Base-by-base conservation (phyloP, 169 alveolate genomes). In the Cytauxzoon felis region DNA sequence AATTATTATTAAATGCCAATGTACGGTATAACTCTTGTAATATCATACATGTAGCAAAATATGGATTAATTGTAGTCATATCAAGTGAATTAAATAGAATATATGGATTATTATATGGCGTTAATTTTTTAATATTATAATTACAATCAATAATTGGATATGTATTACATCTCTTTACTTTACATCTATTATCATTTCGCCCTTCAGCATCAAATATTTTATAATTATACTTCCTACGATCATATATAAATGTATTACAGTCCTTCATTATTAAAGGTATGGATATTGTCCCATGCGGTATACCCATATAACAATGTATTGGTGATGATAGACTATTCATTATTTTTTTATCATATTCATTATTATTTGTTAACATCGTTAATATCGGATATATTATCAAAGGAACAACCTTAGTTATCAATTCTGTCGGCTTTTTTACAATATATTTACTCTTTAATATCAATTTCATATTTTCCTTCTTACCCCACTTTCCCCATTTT, bases 251-350 rank as follows among this genome's bases (percentile, higher is more conserved):
- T 30, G 54, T 24, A 27, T 21, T n/a, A 24, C 34, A 1, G 56
- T 38, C 13, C 42, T 59, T 3, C 52, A 2, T 21, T 40, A 13
- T 52, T 13, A 73, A 57, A n/a, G 84, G 84, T 8, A 73, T 63
- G 6, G 84, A 50, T 30, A 73, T 9, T 24, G 71, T 63, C n/a
- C 84, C 84, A 29, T 67, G 38, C n/a, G 84, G 78, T 9, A 73
- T 26, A 26, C 84, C 84, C 58, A 73, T 38, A 54, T 71, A 71
- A 30, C 72, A 59, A 5, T 45, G 41, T 27, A 54, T 30, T 43
- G 52, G 52, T 30, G 23, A 26, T 7, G 18, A 4, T 4, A 21
- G 4, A 7, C 23, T 4, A 7, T 43, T 4, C n/a, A 5, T 7
- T 5, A 43, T 30, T 7, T 43, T 43, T 11, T 7, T 43, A 4